Evolutionary conservation across 2,329 filamentous ascomycete genomes (phyloP), one percentile per base, ranked within the genome.

Genomic region (Fusarium sp.): DNA sequence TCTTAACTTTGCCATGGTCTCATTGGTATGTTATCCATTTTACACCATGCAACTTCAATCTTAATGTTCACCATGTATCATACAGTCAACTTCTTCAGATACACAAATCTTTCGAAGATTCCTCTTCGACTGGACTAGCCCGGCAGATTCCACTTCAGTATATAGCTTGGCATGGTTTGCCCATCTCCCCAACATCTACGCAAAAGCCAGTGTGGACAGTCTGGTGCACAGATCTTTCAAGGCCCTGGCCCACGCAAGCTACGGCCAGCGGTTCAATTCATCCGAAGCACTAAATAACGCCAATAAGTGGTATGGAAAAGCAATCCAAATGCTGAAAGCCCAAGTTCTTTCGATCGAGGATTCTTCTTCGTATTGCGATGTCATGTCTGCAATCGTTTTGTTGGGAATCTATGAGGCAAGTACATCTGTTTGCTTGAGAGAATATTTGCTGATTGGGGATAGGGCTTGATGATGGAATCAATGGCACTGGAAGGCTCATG

Each of bases 401-500:
- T 18, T 54, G 6, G 28, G 51, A 1, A 34, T 54, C 2, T 54
- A 54, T 21, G 51, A 45, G 41, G 51, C 45, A 34, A 37, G 41
- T n/a, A 7, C 6, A 30, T 8, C 7, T 8, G 1, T 16, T 10
- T 9, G 5, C 25, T 30, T 8, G 5, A 2, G 8, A 16, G 14
- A 3, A 3, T 13, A 2, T 4, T 52, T 6, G 2, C 23, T 42
- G 4, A 42, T 9, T 11, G 0, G 3, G 0, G 7, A 0, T 1
- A 54, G 51, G 16, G 51, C 18, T 8, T 54, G 4, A 54, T 54
- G 13, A 28, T 31, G 14, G 23, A 54, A 10, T 54, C 51, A 0
- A 46, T 54, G 10, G 51, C 51, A 0, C 28, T 54, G 3, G 51
- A 54, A 8, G 51, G 51, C 4, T 54, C 51, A 2, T 54, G 41